Evolutionary conservation across 192 early-diverging fungal genomes (phyloP).

Genomic region (Gamsiella multidivaricata): DNA sequence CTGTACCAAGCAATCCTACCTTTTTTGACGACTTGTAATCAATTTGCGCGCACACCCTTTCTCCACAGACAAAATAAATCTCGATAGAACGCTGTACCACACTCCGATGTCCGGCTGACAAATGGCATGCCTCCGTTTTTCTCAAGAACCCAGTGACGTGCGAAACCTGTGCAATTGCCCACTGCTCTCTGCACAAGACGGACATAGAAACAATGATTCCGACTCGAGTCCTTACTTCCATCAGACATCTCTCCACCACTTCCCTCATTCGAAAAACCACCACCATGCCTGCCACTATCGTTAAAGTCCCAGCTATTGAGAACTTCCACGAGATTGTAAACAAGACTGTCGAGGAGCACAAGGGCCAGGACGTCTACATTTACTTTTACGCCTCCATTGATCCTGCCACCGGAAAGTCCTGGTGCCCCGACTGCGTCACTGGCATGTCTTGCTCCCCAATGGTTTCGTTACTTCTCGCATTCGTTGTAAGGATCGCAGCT

Average conservation of each 20-base stretch:
- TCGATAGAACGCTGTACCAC: no score
- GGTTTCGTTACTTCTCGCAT: no score
- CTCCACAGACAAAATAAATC: no score
- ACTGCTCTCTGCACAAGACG: slow-evolving; percentile 1
- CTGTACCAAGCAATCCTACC: slow-evolving; percentile 19
- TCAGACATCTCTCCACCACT: background rate
- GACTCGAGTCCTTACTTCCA: slow-evolving; percentile 3
- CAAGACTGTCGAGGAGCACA: slow-evolving; percentile 30
- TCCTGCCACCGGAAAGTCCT: slow-evolving; percentile 56
- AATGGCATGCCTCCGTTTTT: background rate
- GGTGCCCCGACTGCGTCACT: slow-evolving; percentile 57
- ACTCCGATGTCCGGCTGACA: background rate
- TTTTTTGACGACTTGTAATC: slow-evolving; percentile 53
- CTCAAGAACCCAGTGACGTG: background rate
- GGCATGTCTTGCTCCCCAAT: slow-evolving; percentile 17
- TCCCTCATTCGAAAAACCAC: background rate
- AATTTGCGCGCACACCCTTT: no score
- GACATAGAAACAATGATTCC: background rate
- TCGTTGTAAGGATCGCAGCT: no score
- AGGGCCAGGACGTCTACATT: slow-evolving; percentile 39
- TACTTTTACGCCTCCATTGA: slow-evolving; percentile 42
- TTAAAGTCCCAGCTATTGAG: slow-evolving; percentile 25
- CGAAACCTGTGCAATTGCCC: background rate
- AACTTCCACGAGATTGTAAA: slow-evolving; percentile 22
- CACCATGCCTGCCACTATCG: slow-evolving; percentile 44